Percentiles rank a stretch among this genome's conserved stretches.
Conservation (phyloP, 331 rosid genomes). For the Erythrophleum ivorense region DNA sequence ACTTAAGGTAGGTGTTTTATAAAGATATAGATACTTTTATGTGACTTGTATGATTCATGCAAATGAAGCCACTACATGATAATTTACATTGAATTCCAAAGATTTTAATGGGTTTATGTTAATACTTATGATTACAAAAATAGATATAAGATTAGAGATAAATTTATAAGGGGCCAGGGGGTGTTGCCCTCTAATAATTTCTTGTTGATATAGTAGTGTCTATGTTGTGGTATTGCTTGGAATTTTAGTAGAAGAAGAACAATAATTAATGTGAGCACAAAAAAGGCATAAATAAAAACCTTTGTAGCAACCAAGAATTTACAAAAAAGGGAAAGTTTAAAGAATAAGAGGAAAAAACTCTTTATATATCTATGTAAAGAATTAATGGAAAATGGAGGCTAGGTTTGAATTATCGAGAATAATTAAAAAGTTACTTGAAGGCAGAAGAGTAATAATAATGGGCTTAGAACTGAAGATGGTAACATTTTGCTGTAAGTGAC, state of each 20-base stretch:
- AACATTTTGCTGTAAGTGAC: slow-evolving; percentile 65
- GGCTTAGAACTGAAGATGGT: slow-evolving; percentile 50
- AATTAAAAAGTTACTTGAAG: slow-evolving; percentile 43
- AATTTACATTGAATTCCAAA: too few relatives aligned
- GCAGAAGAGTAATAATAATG: slow-evolving; percentile 65
- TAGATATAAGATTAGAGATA: too few relatives aligned
- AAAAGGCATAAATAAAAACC: slow-evolving; percentile 47
- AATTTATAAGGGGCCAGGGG: too few relatives aligned
- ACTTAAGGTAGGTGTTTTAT: too few relatives aligned
- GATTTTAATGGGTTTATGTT: too few relatives aligned
- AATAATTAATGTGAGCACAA: slow-evolving; percentile 43
- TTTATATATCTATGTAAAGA: too few relatives aligned
- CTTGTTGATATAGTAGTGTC: slow-evolving; percentile 6
- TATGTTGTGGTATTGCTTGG: slow-evolving; percentile 16
- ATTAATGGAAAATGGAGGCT: slow-evolving; percentile 21
- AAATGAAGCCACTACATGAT: too few relatives aligned
- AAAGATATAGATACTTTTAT: too few relatives aligned
- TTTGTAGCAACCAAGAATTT: slow-evolving; percentile 72
- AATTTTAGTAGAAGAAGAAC: slow-evolving; percentile 35
- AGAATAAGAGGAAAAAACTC: neutral
- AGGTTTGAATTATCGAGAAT: neutral
- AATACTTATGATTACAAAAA: too few relatives aligned
- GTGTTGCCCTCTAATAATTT: too few relatives aligned
- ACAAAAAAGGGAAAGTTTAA: neutral
- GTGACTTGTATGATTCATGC: too few relatives aligned